A percentile compares a stretch with the other conserved stretches of the same genome.
phyloP scores from a whole-genome alignment of 108 stramenopile species.

The Nitzschia putrida region DNA sequence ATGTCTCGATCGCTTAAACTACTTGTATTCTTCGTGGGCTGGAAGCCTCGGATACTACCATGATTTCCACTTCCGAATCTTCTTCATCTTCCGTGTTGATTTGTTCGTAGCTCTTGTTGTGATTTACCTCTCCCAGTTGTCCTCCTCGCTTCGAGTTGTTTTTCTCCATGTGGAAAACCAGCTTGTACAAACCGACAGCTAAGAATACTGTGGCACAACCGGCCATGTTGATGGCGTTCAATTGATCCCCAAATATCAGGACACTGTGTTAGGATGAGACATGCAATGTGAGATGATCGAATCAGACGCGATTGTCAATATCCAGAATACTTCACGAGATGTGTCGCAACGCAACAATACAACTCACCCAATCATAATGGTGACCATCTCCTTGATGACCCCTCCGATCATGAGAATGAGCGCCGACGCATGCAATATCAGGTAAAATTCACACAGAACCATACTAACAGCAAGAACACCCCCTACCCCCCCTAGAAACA shows the following conservation, averaged over 20 bases:
- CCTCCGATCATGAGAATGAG: constrained; percentile 91
- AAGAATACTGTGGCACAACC: constrained; percentile 75
- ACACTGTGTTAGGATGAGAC: constrained; percentile 43
- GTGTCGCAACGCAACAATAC: too few relatives aligned
- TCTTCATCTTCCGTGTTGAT: too few relatives aligned
- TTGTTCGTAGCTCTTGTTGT: too few relatives aligned
- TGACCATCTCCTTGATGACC: constrained; percentile 86
- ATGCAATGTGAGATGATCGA: too few relatives aligned
- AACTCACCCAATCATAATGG: constrained; percentile 77
- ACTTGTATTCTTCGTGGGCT: too few relatives aligned
- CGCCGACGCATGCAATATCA: constrained; percentile 81
- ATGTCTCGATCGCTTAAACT: too few relatives aligned
- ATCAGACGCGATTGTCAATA: too few relatives aligned
- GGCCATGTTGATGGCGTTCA: constrained; percentile 61
- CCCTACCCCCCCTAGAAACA: constrained; percentile 65
- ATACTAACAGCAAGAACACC: constrained; percentile 76
- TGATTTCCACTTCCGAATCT: too few relatives aligned
- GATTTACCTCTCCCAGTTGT: too few relatives aligned
- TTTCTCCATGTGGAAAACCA: constrained; percentile 62
- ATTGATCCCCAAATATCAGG: constrained; percentile 61
- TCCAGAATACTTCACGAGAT: too few relatives aligned
- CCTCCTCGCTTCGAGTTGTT: constrained; percentile 14
- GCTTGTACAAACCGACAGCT: constrained; percentile 81
- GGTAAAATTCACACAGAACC: constrained; percentile 87
- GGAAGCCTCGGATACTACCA: too few relatives aligned